phyloP scores from a whole-genome alignment of 108 stramenopile species.

The Cyclotella distinguenda region DNA sequence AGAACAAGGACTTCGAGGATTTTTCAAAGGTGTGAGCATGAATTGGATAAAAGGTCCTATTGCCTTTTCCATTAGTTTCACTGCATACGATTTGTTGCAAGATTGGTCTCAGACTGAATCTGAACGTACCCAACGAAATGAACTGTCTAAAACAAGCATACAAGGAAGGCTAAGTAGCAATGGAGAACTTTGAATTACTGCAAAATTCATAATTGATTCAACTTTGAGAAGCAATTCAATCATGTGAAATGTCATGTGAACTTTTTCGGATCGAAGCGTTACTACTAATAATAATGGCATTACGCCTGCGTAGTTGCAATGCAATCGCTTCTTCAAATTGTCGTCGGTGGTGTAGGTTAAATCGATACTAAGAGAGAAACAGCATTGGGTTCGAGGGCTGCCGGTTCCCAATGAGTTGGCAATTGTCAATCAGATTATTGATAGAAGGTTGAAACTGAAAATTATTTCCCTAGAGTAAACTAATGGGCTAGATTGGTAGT shows the following conservation, averaged over 20 bases:
- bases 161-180: constrained; percentile 39
- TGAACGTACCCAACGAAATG: constrained; percentile 32
- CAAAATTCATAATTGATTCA: not conserved
- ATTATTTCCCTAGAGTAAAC: too few species aligned
- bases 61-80: constrained; percentile 94
- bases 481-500: too few species aligned
- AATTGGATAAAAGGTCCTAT: constrained; percentile 99
- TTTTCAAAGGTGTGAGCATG: constrained; percentile 95
- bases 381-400: too few species aligned
- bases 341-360: too few species aligned
- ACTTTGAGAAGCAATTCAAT: not conserved
- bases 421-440: too few species aligned
- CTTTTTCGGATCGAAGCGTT: too few species aligned
- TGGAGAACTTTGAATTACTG: constrained; percentile 1
- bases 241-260: not conserved
- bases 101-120: constrained; percentile 55
- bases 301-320: too few species aligned
- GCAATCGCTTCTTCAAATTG: too few species aligned
- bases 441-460: too few species aligned
- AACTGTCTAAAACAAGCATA: constrained; percentile 24
- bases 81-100: constrained; percentile 89
- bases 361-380: too few species aligned
- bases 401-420: too few species aligned
- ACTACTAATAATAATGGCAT: too few species aligned
- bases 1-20: constrained; percentile 89